Conservation (phyloP, 192 early-diverging fungal genomes). For the Entomortierella chlamydospora region DNA sequence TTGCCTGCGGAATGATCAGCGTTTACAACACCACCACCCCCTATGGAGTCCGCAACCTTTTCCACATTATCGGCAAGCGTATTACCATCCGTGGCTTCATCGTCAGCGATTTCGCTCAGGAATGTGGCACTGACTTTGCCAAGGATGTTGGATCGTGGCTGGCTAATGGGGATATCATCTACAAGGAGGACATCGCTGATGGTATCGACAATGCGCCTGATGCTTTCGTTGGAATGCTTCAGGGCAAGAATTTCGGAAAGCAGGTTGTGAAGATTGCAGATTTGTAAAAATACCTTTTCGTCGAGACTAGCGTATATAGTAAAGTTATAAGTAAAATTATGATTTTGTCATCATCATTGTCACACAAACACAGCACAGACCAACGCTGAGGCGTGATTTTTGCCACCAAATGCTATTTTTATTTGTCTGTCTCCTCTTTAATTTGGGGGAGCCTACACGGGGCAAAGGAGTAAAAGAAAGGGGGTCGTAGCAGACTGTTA, state of each 20-base stretch:
- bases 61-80: constrained; percentile 64
- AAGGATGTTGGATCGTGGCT: constrained; percentile 50
- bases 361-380: too few species aligned
- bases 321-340: background rate
- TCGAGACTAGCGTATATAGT: too few species aligned
- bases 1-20: constrained; percentile 81
- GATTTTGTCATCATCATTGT: background rate
- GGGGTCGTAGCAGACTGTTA: background rate
- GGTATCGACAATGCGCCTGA: constrained; percentile 57
- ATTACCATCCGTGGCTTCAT: constrained; percentile 74
- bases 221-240: constrained; percentile 71
- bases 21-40: constrained; percentile 70
- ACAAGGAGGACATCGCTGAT: constrained; percentile 44
- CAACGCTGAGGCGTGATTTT: too few species aligned
- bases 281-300: constrained; percentile 29
- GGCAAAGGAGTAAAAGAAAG: constrained; percentile 2
- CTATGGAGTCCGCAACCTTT: constrained; percentile 71
- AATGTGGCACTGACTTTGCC: constrained; percentile 54
- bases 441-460: background rate
- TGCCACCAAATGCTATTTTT: constrained; percentile 9
- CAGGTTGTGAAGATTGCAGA: constrained; percentile 65
- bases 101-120: constrained; percentile 52
- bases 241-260: constrained; percentile 81
- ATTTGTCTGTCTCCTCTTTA: background rate
- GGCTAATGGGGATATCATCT: constrained; percentile 41